A percentile compares a stretch with the other conserved stretches of the same genome.
phyloP scores from a whole-genome alignment of 2,329 filamentous ascomycete genomes.

The Aspergillus jensenii region DNA sequence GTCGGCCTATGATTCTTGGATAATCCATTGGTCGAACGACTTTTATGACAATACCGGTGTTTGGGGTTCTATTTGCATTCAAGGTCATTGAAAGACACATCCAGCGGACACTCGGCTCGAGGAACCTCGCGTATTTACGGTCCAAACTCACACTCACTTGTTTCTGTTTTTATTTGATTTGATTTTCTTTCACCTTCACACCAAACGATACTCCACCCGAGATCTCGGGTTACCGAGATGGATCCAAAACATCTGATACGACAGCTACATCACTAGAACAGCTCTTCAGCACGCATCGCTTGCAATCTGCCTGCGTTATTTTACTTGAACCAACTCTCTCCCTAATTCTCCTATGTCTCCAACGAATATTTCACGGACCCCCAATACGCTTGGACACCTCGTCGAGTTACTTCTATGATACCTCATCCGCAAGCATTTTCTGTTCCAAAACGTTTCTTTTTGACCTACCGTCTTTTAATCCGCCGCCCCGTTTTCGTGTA shows the following conservation, averaged over 20 bases:
- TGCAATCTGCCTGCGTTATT: conserved; percentile 1
- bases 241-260: conserved; percentile 8
- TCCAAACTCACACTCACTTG: conserved; percentile 19
- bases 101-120: conserved; percentile 9
- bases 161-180: conserved; percentile 7
- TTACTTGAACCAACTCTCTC: conserved; percentile 15
- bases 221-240: conserved; percentile 1
- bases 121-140: not conserved
- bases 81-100: conserved; percentile 4
- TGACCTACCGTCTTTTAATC: conserved; percentile 33
- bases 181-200: conserved; percentile 6
- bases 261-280: not conserved
- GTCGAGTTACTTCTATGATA: conserved; percentile 21
- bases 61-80: conserved; percentile 9
- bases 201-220: not conserved
- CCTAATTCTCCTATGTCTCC: conserved; percentile 24
- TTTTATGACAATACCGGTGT: conserved; percentile 12
- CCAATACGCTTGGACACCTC: conserved; percentile 16
- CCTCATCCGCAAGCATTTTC: conserved; percentile 24
- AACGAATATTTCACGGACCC: conserved; percentile 16
- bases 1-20: conserved; percentile 5
- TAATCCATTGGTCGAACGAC: conserved; percentile 11
- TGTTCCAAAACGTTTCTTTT: conserved; percentile 26
- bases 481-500: conserved; percentile 29
- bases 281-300: not conserved